These are phyloP conservation scores for Neurospora sp. DNA, from an alignment of 495 filamentous ascomycete species.

Conservation along the genomic window DNA sequence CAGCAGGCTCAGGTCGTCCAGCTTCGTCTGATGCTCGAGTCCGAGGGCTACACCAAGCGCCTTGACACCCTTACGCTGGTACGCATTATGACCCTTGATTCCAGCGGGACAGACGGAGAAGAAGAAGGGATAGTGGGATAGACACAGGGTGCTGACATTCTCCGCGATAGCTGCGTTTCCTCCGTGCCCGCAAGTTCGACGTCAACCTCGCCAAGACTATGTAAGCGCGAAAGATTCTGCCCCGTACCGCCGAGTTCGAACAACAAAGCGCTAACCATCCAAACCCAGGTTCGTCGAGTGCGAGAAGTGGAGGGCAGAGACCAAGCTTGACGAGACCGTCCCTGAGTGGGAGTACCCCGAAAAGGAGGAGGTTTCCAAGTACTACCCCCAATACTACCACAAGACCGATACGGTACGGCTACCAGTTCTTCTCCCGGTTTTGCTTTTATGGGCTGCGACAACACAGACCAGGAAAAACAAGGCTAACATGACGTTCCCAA, in stretches of 20 bases:
- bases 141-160: slow-evolving; percentile 10
- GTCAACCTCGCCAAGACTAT: slow-evolving; percentile 74
- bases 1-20: slow-evolving; percentile 87
- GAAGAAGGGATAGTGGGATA: neutral
- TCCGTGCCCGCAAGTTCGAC: slow-evolving; percentile 92
- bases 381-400: slow-evolving; percentile 98
- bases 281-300: slow-evolving; percentile 70
- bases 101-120: neutral
- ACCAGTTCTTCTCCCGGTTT: neutral
- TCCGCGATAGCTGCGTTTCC: slow-evolving; percentile 60
- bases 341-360: slow-evolving; percentile 78
- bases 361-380: slow-evolving; percentile 79
- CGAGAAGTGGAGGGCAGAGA: slow-evolving; percentile 82
- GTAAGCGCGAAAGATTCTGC: slow-evolving; percentile 37
- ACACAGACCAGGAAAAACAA: neutral
- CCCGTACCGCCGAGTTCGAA: neutral
- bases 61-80: slow-evolving; percentile 88
- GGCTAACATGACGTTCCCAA: slow-evolving; percentile 1
- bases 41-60: slow-evolving; percentile 70
- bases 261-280: slow-evolving; percentile 13
- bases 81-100: slow-evolving; percentile 11
- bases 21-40: slow-evolving; percentile 74
- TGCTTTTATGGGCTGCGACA: neutral
- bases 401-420: slow-evolving; percentile 84
- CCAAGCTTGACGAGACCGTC: slow-evolving; percentile 72